Base-by-base conservation (phyloP, 108 stramenopile species). In the Cyclotella kingstonii region DNA sequence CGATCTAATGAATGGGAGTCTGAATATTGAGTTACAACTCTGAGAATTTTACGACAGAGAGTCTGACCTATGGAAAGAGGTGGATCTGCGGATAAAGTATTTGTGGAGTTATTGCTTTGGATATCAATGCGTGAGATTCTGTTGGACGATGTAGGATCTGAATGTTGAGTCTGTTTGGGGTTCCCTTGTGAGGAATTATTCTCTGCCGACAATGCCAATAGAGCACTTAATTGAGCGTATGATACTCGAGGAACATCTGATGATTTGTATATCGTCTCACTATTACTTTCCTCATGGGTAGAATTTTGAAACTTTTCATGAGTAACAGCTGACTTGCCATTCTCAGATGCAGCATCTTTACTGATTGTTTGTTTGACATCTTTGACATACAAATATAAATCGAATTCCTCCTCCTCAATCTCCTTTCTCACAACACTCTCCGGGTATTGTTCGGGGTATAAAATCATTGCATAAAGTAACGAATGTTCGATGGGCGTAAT, bases 361-460 rank as follows among this genome's bases (percentile, higher is more conserved):
- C 30, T 17, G 4, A 12, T n/a, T 11, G 14, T 40, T 17, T 25
- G 12, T 22, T 53, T 19, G 10, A 54, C 21, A 27, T 61, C 66
- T 26, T 48, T 73, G 12, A 78, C 77, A 57, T 56, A 73, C 31
- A 78, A 57, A 73, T 84, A 84, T 2, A n/a, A 29, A 7, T 68
- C 67, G 52, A 78, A 79, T 21, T 84, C 77, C 44, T 81, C 83
- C n/a, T 84, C 80, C 5, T 65, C 66, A 59, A 84, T 84, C 25
- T 65, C 61, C 33, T 63, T 63, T n/a, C 46, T 46, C 7, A 84
- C 80, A 0, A 80, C 72, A 2, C 38, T 33, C 31, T 78, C 66
- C 11, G 83, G 83, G 46, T 78, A 84, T 11, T 75, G 61, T 35
- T 74, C 57, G 17, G 83, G 74, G 35, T 68, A 63, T 40, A 54